Percentiles rank a stretch among this genome's conserved stretches.
phyloP scores from a whole-genome alignment of 1,284 basidiomycete genomes.

The Phaffia rhodozyma region DNA sequence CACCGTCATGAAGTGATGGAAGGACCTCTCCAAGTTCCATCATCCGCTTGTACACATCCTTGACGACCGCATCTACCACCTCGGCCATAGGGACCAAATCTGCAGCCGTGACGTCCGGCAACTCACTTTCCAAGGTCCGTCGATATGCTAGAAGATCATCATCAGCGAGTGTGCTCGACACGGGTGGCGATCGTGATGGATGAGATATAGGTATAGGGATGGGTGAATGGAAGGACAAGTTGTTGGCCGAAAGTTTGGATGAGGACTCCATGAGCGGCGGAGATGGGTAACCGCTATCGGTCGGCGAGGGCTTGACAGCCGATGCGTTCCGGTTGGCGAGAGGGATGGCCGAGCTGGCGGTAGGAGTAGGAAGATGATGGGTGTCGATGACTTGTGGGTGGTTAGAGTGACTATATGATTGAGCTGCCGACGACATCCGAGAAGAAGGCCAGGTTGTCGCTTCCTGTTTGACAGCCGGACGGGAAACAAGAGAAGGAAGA shows the following conservation, averaged over 20 bases:
- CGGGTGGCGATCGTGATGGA: neutral
- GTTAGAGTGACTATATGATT: neutral
- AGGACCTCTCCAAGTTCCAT: constrained; percentile 78
- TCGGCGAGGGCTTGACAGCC: neutral
- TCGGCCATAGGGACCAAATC: constrained; percentile 64
- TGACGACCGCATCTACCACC: constrained; percentile 59
- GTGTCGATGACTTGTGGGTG: neutral
- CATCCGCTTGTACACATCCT: constrained; percentile 69
- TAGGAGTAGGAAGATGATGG: neutral
- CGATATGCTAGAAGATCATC: neutral
- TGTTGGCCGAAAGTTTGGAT: neutral
- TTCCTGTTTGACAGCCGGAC: neutral
- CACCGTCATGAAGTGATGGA: constrained; percentile 68
- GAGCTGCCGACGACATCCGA: neutral
- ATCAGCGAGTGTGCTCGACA: neutral
- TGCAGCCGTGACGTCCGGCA: constrained; percentile 54
- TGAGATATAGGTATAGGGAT: neutral
- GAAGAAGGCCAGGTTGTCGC: neutral
- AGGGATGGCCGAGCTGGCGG: neutral
- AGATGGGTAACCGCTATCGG: neutral
- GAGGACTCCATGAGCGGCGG: neutral
- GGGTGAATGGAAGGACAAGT: neutral
- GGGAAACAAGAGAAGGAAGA: neutral
- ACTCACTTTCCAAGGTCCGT: constrained; percentile 52
- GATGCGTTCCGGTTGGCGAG: neutral